Conservation (phyloP, 352 stramenopile genomes). For the Pythium oligandrum region DNA sequence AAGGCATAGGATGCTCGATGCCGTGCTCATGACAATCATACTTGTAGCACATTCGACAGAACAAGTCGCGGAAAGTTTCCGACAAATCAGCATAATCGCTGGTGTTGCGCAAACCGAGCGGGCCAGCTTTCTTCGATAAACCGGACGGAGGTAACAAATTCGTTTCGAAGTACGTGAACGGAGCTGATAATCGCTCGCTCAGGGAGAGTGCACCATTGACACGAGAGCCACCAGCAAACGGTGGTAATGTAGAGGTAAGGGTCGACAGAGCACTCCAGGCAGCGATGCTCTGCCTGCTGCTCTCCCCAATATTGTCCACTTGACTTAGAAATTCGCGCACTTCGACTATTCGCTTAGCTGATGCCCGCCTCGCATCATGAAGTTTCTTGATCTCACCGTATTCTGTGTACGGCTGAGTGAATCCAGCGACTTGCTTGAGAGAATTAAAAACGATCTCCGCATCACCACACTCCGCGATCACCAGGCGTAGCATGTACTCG, state of each 20-base stretch:
- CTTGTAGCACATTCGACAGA: slow-evolving; percentile 90
- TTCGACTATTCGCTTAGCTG: slow-evolving; percentile 39
- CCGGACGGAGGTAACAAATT: slow-evolving; percentile 27
- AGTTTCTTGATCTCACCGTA: slow-evolving; percentile 72
- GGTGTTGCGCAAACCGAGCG: slow-evolving; percentile 45
- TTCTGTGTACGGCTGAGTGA: slow-evolving; percentile 55
- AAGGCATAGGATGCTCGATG: slow-evolving; percentile 69
- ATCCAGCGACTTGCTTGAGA: slow-evolving; percentile 50
- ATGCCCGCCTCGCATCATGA: slow-evolving; percentile 30
- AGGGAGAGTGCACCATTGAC: slow-evolving; percentile 16
- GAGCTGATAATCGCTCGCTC: slow-evolving; percentile 35
- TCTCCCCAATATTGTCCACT: neutral
- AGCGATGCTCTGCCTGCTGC: too few relatives aligned
- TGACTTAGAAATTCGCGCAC: slow-evolving; percentile 7
- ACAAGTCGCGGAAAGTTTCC: slow-evolving; percentile 88
- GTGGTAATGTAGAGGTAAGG: neutral
- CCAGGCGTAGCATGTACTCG: slow-evolving; percentile 63
- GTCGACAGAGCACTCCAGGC: slow-evolving; percentile 1
- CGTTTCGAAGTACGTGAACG: slow-evolving; percentile 64
- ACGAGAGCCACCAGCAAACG: neutral
- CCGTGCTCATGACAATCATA: slow-evolving; percentile 92
- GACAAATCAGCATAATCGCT: slow-evolving; percentile 66
- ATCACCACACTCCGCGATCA: slow-evolving; percentile 49
- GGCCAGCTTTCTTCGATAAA: slow-evolving; percentile 11
- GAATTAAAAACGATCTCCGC: slow-evolving; percentile 54